Evolutionary conservation across 106 monocot species (phyloP).

Genomic region (Chionographis japonica): DNA sequence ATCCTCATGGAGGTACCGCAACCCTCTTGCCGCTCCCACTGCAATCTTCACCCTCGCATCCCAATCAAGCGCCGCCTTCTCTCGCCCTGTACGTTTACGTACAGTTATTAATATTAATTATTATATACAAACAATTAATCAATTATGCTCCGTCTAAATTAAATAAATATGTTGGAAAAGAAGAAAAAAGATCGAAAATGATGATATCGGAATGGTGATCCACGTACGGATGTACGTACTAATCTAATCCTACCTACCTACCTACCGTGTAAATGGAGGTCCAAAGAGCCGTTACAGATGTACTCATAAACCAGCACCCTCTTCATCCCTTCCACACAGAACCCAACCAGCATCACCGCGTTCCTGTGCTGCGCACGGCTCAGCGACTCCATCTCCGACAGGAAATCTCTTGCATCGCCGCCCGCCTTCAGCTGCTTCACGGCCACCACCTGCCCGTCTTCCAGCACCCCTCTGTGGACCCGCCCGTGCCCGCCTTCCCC

Average conservation of each 20-base stretch:
- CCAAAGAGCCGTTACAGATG: slow-evolving; percentile 54
- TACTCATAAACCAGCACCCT: slow-evolving; percentile 52
- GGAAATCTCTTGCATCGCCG: slow-evolving; percentile 21
- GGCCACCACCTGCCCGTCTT: slow-evolving; percentile 43
- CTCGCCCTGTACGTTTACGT: slow-evolving; percentile 11
- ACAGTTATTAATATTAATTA: no score
- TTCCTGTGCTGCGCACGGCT: slow-evolving; percentile 66
- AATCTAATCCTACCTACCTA: no score
- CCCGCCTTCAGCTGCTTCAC: slow-evolving; percentile 41
- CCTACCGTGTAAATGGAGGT: slow-evolving; percentile 47
- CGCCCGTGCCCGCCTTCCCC: slow-evolving; percentile 38
- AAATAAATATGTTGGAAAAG: no score
- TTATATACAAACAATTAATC: no score
- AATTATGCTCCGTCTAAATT: no score
- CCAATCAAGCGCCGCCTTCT: slow-evolving; percentile 24
- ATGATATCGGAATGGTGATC: no score
- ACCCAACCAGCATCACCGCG: slow-evolving; percentile 59
- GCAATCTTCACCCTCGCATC: slow-evolving; percentile 40
- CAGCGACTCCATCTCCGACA: slow-evolving; percentile 53
- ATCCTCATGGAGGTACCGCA: slow-evolving; percentile 71
- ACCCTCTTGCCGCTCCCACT: slow-evolving; percentile 51
- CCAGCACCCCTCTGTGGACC: slow-evolving; percentile 46
- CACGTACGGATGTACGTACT: no score
- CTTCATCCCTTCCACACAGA: slow-evolving; percentile 27
- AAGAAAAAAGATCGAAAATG: no score